Conservation (phyloP, 192 early-diverging fungal species). For the Diversispora epigaea region DNA sequence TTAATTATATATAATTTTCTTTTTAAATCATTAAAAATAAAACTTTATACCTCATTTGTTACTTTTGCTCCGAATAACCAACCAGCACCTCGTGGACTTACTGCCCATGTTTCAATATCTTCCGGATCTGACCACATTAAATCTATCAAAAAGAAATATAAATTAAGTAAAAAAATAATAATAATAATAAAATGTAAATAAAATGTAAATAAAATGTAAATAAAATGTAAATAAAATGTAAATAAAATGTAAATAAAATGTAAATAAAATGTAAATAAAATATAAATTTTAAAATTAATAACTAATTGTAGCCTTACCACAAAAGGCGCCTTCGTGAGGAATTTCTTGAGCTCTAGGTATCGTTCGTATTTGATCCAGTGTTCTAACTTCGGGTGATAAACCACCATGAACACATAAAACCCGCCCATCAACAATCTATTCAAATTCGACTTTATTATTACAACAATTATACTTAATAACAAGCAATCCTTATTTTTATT, state of each 20-base stretch:
- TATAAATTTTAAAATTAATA: background rate
- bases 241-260: background rate
- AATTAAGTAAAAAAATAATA: background rate
- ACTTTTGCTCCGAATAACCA: conserved; percentile 96
- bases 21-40: background rate
- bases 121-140: conserved; percentile 97
- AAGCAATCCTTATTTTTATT: background rate
- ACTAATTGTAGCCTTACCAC: conserved; percentile 41
- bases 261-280: background rate
- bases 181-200: too few species aligned
- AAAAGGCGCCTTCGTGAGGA: conserved; percentile 93
- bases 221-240: background rate
- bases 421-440: conserved; percentile 89
- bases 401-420: conserved; percentile 93
- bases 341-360: conserved; percentile 94
- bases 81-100: conserved; percentile 89
- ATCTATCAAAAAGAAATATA: conserved; percentile 51
- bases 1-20: background rate
- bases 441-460: background rate
- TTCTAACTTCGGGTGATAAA: conserved; percentile 88
- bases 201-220: background rate
- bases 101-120: conserved; percentile 89
- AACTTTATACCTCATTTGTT: conserved; percentile 71
- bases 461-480: conserved; percentile 3
- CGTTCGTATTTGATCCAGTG: conserved; percentile 91